These are phyloP conservation scores for Angomonas deanei DNA, from an alignment of 208 protist genomes.

Conservation along the genomic window DNA sequence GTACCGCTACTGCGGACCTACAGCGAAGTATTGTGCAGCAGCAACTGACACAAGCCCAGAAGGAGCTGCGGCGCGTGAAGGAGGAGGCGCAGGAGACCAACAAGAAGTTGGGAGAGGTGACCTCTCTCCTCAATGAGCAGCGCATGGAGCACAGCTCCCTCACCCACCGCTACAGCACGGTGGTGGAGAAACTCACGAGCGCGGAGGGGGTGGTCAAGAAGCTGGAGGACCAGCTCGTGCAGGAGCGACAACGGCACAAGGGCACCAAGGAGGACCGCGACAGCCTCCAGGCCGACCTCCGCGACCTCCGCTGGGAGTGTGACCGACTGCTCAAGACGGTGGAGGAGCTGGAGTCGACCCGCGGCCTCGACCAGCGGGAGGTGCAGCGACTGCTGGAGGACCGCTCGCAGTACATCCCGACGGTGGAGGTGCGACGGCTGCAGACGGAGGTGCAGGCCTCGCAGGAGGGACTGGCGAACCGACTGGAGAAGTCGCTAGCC, in stretches of 20 bases:
- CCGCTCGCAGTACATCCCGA: constrained; percentile 53
- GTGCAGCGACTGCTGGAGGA: constrained; percentile 61
- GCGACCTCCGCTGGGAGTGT: constrained; percentile 26
- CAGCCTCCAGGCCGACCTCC: constrained; percentile 19
- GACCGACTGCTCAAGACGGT: constrained; percentile 38
- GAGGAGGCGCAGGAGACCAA: constrained; percentile 42
- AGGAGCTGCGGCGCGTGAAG: constrained; percentile 40
- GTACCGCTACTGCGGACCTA: constrained; percentile 36
- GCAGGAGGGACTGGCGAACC: constrained; percentile 26
- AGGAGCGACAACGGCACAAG: constrained; percentile 29
- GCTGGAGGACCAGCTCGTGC: constrained; percentile 60
- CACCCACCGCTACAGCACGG: constrained; percentile 47
- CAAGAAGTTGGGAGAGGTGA: constrained; percentile 22
- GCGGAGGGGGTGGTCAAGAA: constrained; percentile 35
- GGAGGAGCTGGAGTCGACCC: constrained; percentile 31
- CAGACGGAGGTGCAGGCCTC: constrained; percentile 32
- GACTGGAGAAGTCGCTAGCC: constrained; percentile 31
- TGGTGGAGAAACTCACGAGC: constrained; percentile 52
- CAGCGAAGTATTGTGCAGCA: constrained; percentile 55
- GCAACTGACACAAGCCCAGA: constrained; percentile 45
- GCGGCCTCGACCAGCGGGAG: constrained; percentile 44
- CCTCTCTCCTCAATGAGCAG: constrained; percentile 50
- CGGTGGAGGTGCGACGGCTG: constrained; percentile 42
- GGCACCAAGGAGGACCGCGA: constrained; percentile 42
- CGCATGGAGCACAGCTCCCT: constrained; percentile 56